Evolutionary conservation across 345 rosid species (phyloP).

Genomic region (Pugionium cornutum): DNA sequence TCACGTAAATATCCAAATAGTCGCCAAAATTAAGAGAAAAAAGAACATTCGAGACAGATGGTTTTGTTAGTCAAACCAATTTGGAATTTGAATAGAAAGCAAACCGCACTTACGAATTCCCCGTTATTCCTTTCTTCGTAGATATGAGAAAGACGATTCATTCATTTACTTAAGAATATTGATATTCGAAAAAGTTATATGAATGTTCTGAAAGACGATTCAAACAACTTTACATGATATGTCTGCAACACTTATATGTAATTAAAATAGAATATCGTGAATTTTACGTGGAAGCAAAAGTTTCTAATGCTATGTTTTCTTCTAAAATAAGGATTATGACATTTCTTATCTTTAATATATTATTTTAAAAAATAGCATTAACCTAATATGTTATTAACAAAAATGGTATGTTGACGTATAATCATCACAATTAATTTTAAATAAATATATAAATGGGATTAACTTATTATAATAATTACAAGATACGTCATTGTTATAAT

Average conservation of each 20-base stretch:
- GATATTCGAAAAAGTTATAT: slow-evolving; percentile 1
- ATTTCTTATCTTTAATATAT: too few species aligned
- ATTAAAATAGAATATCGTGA: not conserved
- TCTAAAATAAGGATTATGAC: not conserved
- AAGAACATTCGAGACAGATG: slow-evolving; percentile 17
- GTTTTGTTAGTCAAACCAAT: slow-evolving; percentile 19
- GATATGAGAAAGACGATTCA: not conserved
- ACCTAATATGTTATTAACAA: too few species aligned
- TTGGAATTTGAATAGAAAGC: slow-evolving; percentile 28
- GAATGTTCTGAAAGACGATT: slow-evolving; percentile 8
- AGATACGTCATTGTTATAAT: too few species aligned
- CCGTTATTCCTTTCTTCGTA: slow-evolving; percentile 4
- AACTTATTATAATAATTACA: too few species aligned
- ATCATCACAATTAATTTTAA: too few species aligned
- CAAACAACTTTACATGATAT: not conserved
- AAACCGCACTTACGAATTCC: slow-evolving; percentile 11
- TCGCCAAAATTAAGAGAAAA: slow-evolving; percentile 18
- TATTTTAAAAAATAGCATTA: too few species aligned
- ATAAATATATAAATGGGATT: too few species aligned
- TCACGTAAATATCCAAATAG: not conserved
- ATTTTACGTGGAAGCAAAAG: not conserved
- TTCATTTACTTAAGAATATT: not conserved
- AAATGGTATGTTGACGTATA: too few species aligned
- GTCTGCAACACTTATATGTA: not conserved
- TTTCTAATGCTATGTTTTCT: not conserved